Evolutionary conservation across 2,329 filamentous ascomycete genomes (phyloP), one percentile per base, ranked within the genome.

Genomic region (Aspergillus pseudonomiae): DNA sequence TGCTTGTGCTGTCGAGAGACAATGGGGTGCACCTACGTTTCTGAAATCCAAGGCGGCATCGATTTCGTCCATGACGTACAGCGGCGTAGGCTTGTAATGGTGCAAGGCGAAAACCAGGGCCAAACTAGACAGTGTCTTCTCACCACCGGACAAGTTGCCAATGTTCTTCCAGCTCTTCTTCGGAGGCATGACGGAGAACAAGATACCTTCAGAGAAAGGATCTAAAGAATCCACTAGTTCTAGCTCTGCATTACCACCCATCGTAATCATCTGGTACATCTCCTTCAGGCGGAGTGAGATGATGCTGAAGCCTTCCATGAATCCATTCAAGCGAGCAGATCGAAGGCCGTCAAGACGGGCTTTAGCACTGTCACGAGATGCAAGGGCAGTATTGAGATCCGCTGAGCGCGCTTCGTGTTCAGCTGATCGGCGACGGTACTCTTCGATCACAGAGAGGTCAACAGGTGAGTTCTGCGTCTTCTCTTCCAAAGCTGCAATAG

Each of bases 161-260:
- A 99, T 99, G 77, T 98, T 99, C 86, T 97, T 99, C 96, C 96
- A 99, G 74, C 91, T 95, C 86, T 99, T 99, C 87, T 99, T 99
- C 14, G 95, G 95, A 57, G 95, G 96, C 95, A 99, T 99, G 69
- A 99, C 96, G 61, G 90, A 94, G 83, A 99, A 99, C 55, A 97
- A 78, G 66, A 99, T 98, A 30, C 95, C 95, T 79, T 99, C 95
- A 7, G 91, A 93, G 83, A 99, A 99, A 0, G 95, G 95, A 77
- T 99, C 96, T 3, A 99, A 83, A 21, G 91, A 94, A 81, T 99
- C 95, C 46, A 99, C 95, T 28, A 99, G 88, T 78, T 99, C 96
- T 14, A 99, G 87, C 81, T 99, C 95, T 0, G 95, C 95, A 73
- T 99, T 99, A 61, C 95, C 95, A 65, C 95, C 95, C 93, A 99